Conservation (phyloP, 768 basidiomycete species). For the Tulasnella sp. region DNA sequence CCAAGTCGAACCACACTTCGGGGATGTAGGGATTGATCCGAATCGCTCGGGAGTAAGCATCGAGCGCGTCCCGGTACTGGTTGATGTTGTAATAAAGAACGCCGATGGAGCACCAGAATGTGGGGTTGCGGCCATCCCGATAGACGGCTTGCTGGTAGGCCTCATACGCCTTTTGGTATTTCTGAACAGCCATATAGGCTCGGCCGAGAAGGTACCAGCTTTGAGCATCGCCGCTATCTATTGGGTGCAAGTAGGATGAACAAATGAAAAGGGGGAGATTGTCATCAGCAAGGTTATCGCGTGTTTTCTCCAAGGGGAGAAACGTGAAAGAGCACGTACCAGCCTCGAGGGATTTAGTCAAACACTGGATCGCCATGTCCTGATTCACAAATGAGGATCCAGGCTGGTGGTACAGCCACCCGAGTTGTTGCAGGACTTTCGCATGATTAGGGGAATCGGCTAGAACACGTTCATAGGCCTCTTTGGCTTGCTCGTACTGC, state of each 20-base stretch:
- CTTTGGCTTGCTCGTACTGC: slow-evolving; percentile 84
- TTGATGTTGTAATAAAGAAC: slow-evolving; percentile 99
- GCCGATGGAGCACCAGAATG: slow-evolving; percentile 99
- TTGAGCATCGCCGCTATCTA: slow-evolving; percentile 92
- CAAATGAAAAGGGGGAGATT: slow-evolving; percentile 6
- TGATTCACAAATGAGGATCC: slow-evolving; percentile 94
- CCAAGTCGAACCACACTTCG: slow-evolving; percentile 95
- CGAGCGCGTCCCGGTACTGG: slow-evolving; percentile 96
- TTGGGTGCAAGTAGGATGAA: neutral
- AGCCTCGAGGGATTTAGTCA: slow-evolving; percentile 92
- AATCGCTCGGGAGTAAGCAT: slow-evolving; percentile 98
- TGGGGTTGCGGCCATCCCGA: slow-evolving; percentile 96
- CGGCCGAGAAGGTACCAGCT: slow-evolving; percentile 98
- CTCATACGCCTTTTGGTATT: slow-evolving; percentile 99
- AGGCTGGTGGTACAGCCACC: slow-evolving; percentile 96
- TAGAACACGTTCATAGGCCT: slow-evolving; percentile 94
- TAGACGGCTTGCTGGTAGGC: slow-evolving; percentile 99
- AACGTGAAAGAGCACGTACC: slow-evolving; percentile 49
- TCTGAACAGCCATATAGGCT: slow-evolving; percentile 97
- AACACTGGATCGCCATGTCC: slow-evolving; percentile 86
- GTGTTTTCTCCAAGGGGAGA: slow-evolving; percentile 28
- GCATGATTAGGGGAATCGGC: slow-evolving; percentile 90
- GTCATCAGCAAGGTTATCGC: neutral
- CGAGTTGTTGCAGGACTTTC: slow-evolving; percentile 95
- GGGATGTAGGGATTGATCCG: slow-evolving; percentile 97